These are phyloP conservation scores for Trifolium dubium DNA, from an alignment of 306 rosid species.

Conservation along the genomic window DNA sequence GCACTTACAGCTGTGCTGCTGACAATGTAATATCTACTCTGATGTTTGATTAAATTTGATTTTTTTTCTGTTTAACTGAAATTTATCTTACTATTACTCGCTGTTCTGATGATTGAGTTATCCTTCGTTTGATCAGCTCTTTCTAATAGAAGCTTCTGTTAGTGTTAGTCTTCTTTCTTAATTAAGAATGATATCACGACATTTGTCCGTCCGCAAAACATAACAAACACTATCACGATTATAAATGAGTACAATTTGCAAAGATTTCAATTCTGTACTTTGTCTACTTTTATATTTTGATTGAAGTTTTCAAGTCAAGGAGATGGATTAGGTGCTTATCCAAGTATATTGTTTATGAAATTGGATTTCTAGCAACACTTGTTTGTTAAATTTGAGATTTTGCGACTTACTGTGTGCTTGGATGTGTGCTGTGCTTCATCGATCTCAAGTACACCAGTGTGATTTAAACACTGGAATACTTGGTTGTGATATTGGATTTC, in stretches of 20 bases:
- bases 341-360: too few relatives aligned
- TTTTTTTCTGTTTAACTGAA: neutral
- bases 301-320: too few relatives aligned
- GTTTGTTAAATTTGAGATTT: neutral
- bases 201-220: too few relatives aligned
- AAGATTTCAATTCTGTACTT: too few relatives aligned
- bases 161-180: neutral
- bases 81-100: neutral
- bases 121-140: neutral
- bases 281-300: too few relatives aligned
- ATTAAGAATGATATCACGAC: neutral
- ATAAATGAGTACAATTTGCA: too few relatives aligned
- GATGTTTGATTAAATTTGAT: neutral
- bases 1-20: neutral
- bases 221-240: too few relatives aligned
- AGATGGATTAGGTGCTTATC: too few relatives aligned
- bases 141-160: neutral
- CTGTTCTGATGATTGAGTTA: neutral
- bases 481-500: neutral
- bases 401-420: neutral
- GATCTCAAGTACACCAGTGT: neutral
- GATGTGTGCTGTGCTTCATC: neutral
- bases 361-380: neutral
- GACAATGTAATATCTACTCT: neutral
- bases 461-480: neutral